Base-by-base conservation (phyloP, 805 yeast genomes). In the Saccharomycopsis oosterbeekiorum region DNA sequence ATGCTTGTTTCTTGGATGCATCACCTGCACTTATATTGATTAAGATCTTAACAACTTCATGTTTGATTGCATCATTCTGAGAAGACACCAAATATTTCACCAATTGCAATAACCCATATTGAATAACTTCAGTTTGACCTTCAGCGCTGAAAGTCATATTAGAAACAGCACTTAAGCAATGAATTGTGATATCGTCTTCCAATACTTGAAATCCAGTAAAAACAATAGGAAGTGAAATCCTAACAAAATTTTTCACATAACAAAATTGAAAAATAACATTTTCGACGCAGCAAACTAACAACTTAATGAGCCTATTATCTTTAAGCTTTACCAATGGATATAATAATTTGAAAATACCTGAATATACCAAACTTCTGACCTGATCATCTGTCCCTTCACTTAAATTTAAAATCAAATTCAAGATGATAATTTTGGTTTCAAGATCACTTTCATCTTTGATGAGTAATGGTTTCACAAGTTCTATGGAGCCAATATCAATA, bases 211-310 rank as follows among this genome's bases (percentile, higher is more conserved):
- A 61, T 34, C 65, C 65, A 19, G 62, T 42, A 59, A 63, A 61
- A 51, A 63, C 59, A 1, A 63, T 63, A 6, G 65, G 65, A n/a
- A 63, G 56, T 17, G 62, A 57, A 34, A 63, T 53, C 41, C 64
- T 24, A n/a, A 63, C 64, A 57, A 63, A 63, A 43, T 63, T 61
- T 53, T 63, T 63, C n/a, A 63, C 65, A 42, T 61, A 61, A 53
- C 65, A 63, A 53, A 63, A 63, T 19, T 61, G 65, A 26, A 61
- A 63, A 24, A 63, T 63, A 10, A 63, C 65, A 51, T 63, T 63
- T 56, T 63, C 65, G 12, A 63, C 60, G 51, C 65, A 63, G 26
- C 64, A 63, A n/a, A 63, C 65, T 41, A 63, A 61, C 17, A 51
- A 53, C 34, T 57, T 56, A 51, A 57, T 58, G 9, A 63, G 56